phyloP scores from a whole-genome alignment of 108 stramenopile species.

The Fistulifera solaris region DNA sequence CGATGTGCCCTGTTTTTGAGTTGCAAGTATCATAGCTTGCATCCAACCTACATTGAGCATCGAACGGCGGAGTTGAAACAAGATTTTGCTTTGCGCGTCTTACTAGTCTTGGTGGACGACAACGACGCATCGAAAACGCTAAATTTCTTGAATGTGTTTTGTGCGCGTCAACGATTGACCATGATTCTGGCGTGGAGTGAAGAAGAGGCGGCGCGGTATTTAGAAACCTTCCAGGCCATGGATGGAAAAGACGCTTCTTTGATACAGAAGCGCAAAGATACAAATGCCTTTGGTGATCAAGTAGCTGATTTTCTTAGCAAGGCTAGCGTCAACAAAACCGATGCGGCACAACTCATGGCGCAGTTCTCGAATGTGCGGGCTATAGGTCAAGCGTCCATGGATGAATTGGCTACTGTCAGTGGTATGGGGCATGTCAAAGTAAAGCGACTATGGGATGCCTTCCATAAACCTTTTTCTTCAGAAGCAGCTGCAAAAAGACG shows the following conservation, averaged over 20 bases:
- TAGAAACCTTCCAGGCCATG: slow-evolving; percentile 90
- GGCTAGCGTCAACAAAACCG: slow-evolving; percentile 69
- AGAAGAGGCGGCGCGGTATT: slow-evolving; percentile 83
- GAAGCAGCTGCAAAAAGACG: slow-evolving; percentile 2
- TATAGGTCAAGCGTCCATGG: slow-evolving; percentile 46
- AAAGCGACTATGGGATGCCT: slow-evolving; percentile 55
- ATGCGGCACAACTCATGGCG: slow-evolving; percentile 48
- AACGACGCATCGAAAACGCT: slow-evolving; percentile 71
- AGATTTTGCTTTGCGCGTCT: slow-evolving; percentile 62
- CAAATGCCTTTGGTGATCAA: slow-evolving; percentile 42
- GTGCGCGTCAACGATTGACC: slow-evolving; percentile 62
- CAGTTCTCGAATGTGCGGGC: slow-evolving; percentile 54
- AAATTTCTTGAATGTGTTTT: slow-evolving; percentile 63
- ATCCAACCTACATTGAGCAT: slow-evolving; percentile 58
- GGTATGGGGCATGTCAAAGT: slow-evolving; percentile 83
- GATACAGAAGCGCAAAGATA: slow-evolving; percentile 65
- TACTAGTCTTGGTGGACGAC: slow-evolving; percentile 84
- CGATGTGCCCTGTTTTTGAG: slow-evolving; percentile 67
- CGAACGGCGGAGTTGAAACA: slow-evolving; percentile 58
- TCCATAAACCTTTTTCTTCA: slow-evolving; percentile 72
- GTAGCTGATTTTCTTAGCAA: slow-evolving; percentile 53
- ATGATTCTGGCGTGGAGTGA: slow-evolving; percentile 79
- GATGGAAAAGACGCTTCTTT: slow-evolving; percentile 77
- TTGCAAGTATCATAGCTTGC: slow-evolving; percentile 65
- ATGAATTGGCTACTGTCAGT: slow-evolving; percentile 68